Conservation (phyloP, 2,329 filamentous ascomycete species). For the Aureobasidium namibiae region DNA sequence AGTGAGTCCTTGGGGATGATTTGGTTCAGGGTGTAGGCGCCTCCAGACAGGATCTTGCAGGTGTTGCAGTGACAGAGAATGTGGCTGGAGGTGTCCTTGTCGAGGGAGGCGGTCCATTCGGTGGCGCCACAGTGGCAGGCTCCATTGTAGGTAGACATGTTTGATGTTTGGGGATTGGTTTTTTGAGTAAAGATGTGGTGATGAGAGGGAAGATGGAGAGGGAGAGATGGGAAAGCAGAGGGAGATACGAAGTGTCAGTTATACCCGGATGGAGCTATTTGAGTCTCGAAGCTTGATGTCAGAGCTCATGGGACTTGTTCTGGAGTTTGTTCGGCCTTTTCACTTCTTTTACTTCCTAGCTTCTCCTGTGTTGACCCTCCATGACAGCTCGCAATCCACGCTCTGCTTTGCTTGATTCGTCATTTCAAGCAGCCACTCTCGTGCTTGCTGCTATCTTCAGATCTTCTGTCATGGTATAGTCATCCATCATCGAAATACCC, state of each 20-base stretch:
- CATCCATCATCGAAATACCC: not conserved
- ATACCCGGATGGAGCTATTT: not conserved
- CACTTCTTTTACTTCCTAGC: not conserved
- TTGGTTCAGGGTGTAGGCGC: constrained; percentile 47
- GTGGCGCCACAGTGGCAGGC: constrained; percentile 49
- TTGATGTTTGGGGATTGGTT: not conserved
- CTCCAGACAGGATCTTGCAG: constrained; percentile 46
- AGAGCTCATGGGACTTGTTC: not conserved
- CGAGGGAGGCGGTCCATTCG: constrained; percentile 44
- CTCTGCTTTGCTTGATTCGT: not conserved
- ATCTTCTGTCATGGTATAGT: not conserved
- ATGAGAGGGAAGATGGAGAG: not conserved
- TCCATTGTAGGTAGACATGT: constrained; percentile 41
- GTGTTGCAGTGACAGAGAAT: constrained; percentile 49
- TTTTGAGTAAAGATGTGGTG: not conserved
- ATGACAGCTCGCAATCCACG: not conserved
- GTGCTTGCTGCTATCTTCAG: not conserved
- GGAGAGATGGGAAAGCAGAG: not conserved
- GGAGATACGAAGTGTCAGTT: not conserved
- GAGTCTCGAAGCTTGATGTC: not conserved
- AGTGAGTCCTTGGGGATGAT: constrained; percentile 43
- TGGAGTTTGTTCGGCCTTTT: not conserved
- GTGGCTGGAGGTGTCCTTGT: constrained; percentile 36
- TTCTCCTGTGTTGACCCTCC: not conserved
- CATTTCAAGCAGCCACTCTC: not conserved